These are phyloP conservation scores for Coriolopsis trogii DNA, from an alignment of 1,284 basidiomycete genomes.

Conservation along the genomic window DNA sequence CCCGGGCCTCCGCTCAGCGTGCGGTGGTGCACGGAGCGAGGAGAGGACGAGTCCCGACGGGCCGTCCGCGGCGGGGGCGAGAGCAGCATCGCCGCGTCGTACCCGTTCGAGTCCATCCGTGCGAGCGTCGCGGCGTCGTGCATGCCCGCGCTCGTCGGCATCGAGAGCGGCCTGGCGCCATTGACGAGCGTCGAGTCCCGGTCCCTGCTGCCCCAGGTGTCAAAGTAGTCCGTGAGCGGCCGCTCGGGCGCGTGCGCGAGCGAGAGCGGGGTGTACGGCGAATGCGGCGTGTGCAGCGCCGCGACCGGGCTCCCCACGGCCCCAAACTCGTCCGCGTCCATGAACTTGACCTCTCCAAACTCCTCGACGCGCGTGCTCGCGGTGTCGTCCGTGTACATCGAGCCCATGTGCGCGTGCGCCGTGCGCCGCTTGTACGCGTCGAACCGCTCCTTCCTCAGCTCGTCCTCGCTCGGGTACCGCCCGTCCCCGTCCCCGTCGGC, in stretches of 20 bases:
- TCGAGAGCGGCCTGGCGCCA: constrained; percentile 17
- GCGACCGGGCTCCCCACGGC: no score
- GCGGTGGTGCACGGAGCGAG: constrained; percentile 29
- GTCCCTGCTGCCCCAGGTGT: constrained; percentile 22
- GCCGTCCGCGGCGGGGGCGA: constrained; percentile 12
- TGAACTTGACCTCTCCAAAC: constrained; percentile 15
- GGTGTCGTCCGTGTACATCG: constrained; percentile 41
- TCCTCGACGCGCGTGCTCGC: constrained; percentile 34
- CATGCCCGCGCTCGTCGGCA: no score
- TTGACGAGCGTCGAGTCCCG: constrained; percentile 22
- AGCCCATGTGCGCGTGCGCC: constrained; percentile 20
- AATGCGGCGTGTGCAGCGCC: constrained; percentile 4
- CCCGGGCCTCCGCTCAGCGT: constrained; percentile 26
- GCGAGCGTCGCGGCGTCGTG: constrained; percentile 4
- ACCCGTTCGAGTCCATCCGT: not conserved
- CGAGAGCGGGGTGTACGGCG: constrained; percentile 8
- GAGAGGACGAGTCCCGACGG: constrained; percentile 13
- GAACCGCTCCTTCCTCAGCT: constrained; percentile 35
- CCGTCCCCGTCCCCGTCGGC: constrained; percentile 22
- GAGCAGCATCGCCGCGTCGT: not conserved
- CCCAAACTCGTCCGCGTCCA: constrained; percentile 33
- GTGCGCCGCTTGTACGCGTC: constrained; percentile 32
- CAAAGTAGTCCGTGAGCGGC: constrained; percentile 7
- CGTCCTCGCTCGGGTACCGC: constrained; percentile 31
- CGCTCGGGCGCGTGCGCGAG: not conserved